Evolutionary conservation across 1,139 yeast genomes (phyloP), one percentile per base, ranked within the genome.

Genomic region (Sugiyamaella grinbergsii): DNA sequence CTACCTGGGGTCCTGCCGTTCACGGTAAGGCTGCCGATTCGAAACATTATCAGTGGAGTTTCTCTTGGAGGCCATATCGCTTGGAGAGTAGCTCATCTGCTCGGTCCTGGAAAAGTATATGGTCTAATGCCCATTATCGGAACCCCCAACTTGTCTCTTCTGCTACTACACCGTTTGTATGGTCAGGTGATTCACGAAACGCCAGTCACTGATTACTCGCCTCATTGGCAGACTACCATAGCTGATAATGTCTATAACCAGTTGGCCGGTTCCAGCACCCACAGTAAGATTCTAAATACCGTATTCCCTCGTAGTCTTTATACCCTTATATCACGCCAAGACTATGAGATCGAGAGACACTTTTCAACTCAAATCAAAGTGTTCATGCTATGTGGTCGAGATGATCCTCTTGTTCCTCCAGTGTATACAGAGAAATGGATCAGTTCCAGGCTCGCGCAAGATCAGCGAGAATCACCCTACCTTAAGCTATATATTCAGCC

Each of bases 1-100:
- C 63, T 82, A 15, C 84, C 83, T 1, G 56, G 68, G 22, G 72
- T 73, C 54, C 68, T 79, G 10, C 54, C 54, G 6, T 16, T 50
- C 18, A 43, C 31, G 31, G 26, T 34, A 19, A 37, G 37, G 10
- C 23, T 41, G 16, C 40, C 50, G 6, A 31, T 52, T 10, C 34
- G 46, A 2, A 54, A 56, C 38, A 42, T 57, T 20, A 51, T 57
- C 29, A 15, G 51, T 3, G 60, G 60, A 1, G 50, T 52, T 4
- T 57, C 60, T 1, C 51, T 56, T 4, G 60, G 60, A 10, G 60
- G 58, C 6, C 60, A 57, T 42, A 51, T 50, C 11, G 41, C 58
- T 1, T 57, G 60, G 60, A 45, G 60, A 46, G 52, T 50, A 11
- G 55, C 58, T 8, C 43, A 50, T n/a, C 23, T 49, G 19, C 36